Evolutionary conservation across 2,329 filamentous ascomycete genomes (phyloP).

Genomic region (Diplodia corticola): DNA sequence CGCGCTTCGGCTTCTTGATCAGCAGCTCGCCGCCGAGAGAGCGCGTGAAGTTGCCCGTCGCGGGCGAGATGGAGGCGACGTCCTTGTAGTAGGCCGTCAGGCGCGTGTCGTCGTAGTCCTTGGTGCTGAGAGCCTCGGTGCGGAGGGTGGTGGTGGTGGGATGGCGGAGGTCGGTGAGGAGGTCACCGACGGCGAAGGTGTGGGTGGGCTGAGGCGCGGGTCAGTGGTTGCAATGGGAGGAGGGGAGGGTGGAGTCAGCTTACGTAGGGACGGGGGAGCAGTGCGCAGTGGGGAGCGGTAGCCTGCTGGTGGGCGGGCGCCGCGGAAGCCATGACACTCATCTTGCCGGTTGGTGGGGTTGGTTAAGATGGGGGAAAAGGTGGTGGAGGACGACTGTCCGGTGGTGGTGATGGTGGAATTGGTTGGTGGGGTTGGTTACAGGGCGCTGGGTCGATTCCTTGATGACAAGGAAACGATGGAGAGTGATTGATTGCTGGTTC

Average conservation of each 20-base stretch:
- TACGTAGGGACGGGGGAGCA: conserved; percentile 12
- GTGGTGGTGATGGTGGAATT: not conserved
- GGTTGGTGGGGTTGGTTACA: not conserved
- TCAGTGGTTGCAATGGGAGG: not conserved
- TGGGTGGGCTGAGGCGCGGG: not conserved
- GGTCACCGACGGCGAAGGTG: conserved; percentile 14
- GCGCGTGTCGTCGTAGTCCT: conserved; percentile 23
- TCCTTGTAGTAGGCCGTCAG: conserved; percentile 23
- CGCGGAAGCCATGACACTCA: conserved; percentile 20
- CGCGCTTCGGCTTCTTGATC: conserved; percentile 5
- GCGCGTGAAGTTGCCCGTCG: conserved; percentile 17
- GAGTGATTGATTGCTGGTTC: not conserved
- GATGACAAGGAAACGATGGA: not conserved
- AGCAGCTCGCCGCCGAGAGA: conserved; percentile 22
- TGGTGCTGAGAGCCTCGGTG: conserved; percentile 9
- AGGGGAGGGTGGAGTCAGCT: not conserved
- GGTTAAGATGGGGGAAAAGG: not conserved
- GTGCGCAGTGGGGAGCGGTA: conserved; percentile 6
- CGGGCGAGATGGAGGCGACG: conserved; percentile 17
- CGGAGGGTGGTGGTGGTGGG: conserved; percentile 1
- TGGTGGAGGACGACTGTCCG: not conserved
- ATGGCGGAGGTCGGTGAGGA: conserved; percentile 16
- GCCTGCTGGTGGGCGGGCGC: not conserved
- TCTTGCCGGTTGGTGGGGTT: conserved; percentile 18
- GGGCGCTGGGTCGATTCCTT: conserved; percentile 8